Evolutionary conservation across 2,329 filamentous ascomycete species (phyloP).

Genomic region (Celoporthe dispersa): DNA sequence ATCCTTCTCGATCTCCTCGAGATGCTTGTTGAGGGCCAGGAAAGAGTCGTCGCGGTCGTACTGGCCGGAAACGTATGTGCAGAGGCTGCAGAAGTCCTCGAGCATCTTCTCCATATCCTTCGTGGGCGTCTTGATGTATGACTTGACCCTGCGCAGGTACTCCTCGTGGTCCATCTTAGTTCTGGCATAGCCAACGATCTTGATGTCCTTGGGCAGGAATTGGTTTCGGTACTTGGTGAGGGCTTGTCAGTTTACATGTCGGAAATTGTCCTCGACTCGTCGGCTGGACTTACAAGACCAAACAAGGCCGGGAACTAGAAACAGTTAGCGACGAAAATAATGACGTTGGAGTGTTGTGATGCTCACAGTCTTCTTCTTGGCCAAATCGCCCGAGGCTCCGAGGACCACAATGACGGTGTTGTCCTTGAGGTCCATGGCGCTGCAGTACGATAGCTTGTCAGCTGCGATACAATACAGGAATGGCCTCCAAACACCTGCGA

Average conservation of each 20-base stretch:
- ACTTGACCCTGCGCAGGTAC: constrained; percentile 91
- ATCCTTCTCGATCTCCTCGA: constrained; percentile 82
- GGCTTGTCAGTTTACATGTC: constrained; percentile 25
- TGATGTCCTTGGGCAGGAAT: constrained; percentile 95
- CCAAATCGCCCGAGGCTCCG: constrained; percentile 94
- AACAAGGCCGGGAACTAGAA: constrained; percentile 92
- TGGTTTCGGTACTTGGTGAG: constrained; percentile 86
- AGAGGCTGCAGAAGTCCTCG: constrained; percentile 83
- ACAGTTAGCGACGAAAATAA: constrained; percentile 37
- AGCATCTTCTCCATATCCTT: constrained; percentile 97
- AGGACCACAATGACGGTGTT: constrained; percentile 97
- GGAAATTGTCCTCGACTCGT: constrained; percentile 8
- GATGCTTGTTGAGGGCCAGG: constrained; percentile 79
- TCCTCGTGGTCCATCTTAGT: constrained; percentile 99
- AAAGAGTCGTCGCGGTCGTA: constrained; percentile 98
- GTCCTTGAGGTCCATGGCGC: constrained; percentile 93
- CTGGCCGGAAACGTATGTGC: constrained; percentile 94
- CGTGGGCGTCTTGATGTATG: constrained; percentile 98
- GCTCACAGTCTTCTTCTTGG: constrained; percentile 98
- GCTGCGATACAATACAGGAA: constrained; percentile 23
- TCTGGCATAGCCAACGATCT: constrained; percentile 97
- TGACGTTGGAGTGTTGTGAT: constrained; percentile 27
- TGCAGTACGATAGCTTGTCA: constrained; percentile 49
- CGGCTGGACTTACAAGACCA: constrained; percentile 76
- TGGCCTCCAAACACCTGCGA: neutral